These are phyloP conservation scores for Pseudonectria buxi DNA, from an alignment of 2,329 filamentous ascomycete genomes.

Conservation along the genomic window DNA sequence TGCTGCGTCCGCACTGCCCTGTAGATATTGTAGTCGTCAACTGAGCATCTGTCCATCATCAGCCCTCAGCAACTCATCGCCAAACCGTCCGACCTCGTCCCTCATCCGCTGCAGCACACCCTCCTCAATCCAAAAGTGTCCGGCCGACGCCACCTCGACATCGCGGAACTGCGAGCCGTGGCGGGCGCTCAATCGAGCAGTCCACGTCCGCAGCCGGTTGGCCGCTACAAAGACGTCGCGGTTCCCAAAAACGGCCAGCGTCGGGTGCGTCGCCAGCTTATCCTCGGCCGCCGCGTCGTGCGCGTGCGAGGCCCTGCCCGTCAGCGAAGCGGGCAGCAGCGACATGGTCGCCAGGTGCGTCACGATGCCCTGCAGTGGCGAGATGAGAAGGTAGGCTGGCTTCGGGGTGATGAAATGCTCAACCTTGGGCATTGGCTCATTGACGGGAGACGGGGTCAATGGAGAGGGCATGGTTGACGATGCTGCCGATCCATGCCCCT, in stretches of 20 bases:
- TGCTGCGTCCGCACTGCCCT: no score
- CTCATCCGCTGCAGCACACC: conserved; percentile 33
- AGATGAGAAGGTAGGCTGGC: conserved; percentile 58
- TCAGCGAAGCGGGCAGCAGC: conserved; percentile 31
- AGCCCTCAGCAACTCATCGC: conserved; percentile 10
- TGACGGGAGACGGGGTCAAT: conserved; percentile 13
- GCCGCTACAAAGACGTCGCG: conserved; percentile 66
- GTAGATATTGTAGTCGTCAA: no score
- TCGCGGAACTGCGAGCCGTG: conserved; percentile 40
- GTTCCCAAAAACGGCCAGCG: conserved; percentile 68
- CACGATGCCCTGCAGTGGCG: conserved; percentile 56
- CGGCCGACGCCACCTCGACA: conserved; percentile 45
- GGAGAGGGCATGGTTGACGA: not conserved
- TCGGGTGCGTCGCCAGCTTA: conserved; percentile 52
- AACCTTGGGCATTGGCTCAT: conserved; percentile 25
- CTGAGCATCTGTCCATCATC: no score
- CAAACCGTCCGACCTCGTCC: conserved; percentile 22
- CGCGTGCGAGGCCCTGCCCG: conserved; percentile 16
- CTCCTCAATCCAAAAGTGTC: conserved; percentile 58
- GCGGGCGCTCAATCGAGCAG: conserved; percentile 39
- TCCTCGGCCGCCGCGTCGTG: conserved; percentile 35
- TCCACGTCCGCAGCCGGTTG: conserved; percentile 62
- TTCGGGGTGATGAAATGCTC: conserved; percentile 30
- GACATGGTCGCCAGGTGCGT: conserved; percentile 58
- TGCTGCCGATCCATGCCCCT: no score